A percentile compares a stretch with the other conserved stretches of the same genome.
These are phyloP conservation scores for Panellus pusillus DNA, from an alignment of 768 basidiomycete species.

Conservation along the genomic window DNA sequence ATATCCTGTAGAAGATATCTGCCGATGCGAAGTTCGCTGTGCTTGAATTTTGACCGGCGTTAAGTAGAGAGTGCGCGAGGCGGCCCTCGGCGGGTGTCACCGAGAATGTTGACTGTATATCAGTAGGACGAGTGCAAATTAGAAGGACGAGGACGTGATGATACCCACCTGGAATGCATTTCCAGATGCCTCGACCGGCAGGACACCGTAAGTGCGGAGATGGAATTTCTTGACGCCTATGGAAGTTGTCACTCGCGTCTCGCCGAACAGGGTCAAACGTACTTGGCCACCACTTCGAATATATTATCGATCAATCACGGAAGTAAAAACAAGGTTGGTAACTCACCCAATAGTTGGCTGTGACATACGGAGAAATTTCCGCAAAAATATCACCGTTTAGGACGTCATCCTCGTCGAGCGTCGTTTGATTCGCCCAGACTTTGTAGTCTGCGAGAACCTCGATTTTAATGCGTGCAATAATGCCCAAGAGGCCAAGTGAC, in stretches of 20 bases:
- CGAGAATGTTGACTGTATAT: slow-evolving; percentile 35
- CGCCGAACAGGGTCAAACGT: background rate
- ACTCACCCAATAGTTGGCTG: slow-evolving; percentile 39
- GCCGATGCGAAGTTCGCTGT: slow-evolving; percentile 33
- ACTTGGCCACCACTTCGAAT: slow-evolving; percentile 37
- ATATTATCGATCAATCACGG: background rate
- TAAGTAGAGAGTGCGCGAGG: slow-evolving; percentile 29
- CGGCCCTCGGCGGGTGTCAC: slow-evolving; percentile 32
- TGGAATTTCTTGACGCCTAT: slow-evolving; percentile 38
- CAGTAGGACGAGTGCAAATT: background rate
- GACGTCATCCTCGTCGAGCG: slow-evolving; percentile 31
- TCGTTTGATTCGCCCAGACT: slow-evolving; percentile 37
- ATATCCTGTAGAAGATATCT: slow-evolving; percentile 32
- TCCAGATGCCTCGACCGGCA: slow-evolving; percentile 28
- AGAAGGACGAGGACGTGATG: background rate
- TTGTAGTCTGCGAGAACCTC: slow-evolving; percentile 35
- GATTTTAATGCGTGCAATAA: slow-evolving; percentile 35
- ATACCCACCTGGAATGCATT: slow-evolving; percentile 35
- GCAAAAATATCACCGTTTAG: slow-evolving; percentile 34
- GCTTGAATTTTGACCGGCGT: slow-evolving; percentile 35
- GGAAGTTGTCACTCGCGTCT: no score
- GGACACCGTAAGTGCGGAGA: slow-evolving; percentile 34
- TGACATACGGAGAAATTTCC: slow-evolving; percentile 37
- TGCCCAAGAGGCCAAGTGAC: slow-evolving; percentile 37
- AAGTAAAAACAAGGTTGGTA: background rate